Percentiles rank a stretch among this genome's conserved stretches.
These are phyloP conservation scores for Mortierella claussenii DNA, from an alignment of 192 early-diverging fungal species.

Conservation along the genomic window DNA sequence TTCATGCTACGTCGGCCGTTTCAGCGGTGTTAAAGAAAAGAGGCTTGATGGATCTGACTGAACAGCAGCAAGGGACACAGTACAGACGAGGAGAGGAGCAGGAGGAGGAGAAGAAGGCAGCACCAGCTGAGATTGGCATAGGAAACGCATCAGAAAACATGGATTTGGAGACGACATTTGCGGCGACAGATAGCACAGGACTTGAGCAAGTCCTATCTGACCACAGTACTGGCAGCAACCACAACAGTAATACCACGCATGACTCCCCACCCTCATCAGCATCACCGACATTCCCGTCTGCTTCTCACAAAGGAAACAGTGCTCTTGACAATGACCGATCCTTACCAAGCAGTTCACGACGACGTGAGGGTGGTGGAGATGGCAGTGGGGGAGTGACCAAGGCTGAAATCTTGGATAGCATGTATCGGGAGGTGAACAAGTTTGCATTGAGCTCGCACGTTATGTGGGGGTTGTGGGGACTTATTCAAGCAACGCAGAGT, in stretches of 20 bases:
- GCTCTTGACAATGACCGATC: constrained; percentile 4
- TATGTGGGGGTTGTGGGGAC: constrained; percentile 85
- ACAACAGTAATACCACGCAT: too few species aligned
- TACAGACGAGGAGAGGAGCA: too few species aligned
- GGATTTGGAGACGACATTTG: neutral
- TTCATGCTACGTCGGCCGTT: constrained; percentile 25
- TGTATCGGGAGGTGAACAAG: constrained; percentile 55
- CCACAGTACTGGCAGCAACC: neutral
- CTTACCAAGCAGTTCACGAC: constrained; percentile 6
- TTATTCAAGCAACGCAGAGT: constrained; percentile 78
- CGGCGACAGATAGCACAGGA: neutral
- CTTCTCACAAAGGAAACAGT: constrained; percentile 10
- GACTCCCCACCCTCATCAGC: too few species aligned
- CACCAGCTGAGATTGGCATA: neutral
- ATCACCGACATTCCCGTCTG: too few species aligned
- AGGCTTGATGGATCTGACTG: too few species aligned
- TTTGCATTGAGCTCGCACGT: constrained; percentile 66
- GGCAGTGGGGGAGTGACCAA: constrained; percentile 36
- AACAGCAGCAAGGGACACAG: too few species aligned
- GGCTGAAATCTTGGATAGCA: constrained; percentile 42
- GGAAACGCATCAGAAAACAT: neutral
- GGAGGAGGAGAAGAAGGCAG: neutral
- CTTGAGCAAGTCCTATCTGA: neutral
- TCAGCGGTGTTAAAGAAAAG: too few species aligned
- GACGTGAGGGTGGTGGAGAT: too few species aligned